These are phyloP conservation scores for Microthyrium microscopicum DNA, from an alignment of 2,329 filamentous ascomycete species.

Conservation along the genomic window DNA sequence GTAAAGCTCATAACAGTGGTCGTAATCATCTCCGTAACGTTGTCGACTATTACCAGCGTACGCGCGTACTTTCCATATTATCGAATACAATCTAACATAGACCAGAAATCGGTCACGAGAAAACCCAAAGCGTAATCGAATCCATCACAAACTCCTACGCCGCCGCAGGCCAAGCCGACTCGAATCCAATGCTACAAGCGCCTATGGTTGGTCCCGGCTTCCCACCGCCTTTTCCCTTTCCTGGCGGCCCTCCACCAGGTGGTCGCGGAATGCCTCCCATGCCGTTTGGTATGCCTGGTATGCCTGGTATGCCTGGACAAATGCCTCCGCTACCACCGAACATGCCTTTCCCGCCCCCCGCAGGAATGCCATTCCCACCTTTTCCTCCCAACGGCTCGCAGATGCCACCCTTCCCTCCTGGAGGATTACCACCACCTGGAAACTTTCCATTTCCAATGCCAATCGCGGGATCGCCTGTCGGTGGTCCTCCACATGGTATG, in stretches of 20 bases:
- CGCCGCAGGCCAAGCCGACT: slow-evolving; percentile 74
- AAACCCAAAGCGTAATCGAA: slow-evolving; percentile 96
- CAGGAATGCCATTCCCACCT: slow-evolving; percentile 15
- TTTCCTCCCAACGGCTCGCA: slow-evolving; percentile 11
- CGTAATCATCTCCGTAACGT: slow-evolving; percentile 96
- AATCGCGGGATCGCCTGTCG: too few relatives aligned
- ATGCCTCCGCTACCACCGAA: slow-evolving; percentile 14
- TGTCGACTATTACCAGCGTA: slow-evolving; percentile 94
- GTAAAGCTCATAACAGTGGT: slow-evolving; percentile 93
- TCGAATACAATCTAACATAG: background rate
- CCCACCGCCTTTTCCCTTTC: slow-evolving; percentile 42
- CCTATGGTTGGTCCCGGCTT: slow-evolving; percentile 21
- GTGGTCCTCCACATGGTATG: slow-evolving; percentile 9
- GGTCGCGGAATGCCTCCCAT: slow-evolving; percentile 16
- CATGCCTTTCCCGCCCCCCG: slow-evolving; percentile 15
- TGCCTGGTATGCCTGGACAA: slow-evolving; percentile 6
- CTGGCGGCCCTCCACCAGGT: slow-evolving; percentile 31
- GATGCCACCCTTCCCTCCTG: slow-evolving; percentile 10
- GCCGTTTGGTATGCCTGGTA: slow-evolving; percentile 16
- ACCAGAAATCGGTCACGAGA: slow-evolving; percentile 90
- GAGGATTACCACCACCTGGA: slow-evolving; percentile 13
- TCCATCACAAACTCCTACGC: slow-evolving; percentile 93
- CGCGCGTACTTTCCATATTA: slow-evolving; percentile 11
- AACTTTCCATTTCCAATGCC: slow-evolving; percentile 15
- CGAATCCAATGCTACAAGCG: slow-evolving; percentile 61